A percentile compares a stretch with the other conserved stretches of the same genome.
phyloP scores from a whole-genome alignment of 768 basidiomycete genomes.

The Russula virescens region DNA sequence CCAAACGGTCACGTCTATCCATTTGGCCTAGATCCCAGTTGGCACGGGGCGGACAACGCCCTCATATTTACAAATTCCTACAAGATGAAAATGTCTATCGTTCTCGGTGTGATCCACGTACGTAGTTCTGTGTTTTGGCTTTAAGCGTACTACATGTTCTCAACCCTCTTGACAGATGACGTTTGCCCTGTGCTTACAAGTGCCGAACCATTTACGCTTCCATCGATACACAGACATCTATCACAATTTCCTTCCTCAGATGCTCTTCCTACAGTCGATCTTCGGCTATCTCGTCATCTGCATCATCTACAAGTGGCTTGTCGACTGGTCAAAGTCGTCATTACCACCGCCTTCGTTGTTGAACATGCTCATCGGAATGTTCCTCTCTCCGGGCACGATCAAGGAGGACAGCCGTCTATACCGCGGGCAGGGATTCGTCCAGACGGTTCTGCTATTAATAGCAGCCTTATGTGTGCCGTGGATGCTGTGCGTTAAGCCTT shows the following conservation, averaged over 20 bases:
- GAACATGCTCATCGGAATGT: slow-evolving; percentile 96
- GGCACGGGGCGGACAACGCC: slow-evolving; percentile 90
- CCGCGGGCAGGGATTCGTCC: slow-evolving; percentile 80
- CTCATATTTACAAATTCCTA: slow-evolving; percentile 96
- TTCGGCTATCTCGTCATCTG: slow-evolving; percentile 94
- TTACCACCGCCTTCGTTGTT: slow-evolving; percentile 81
- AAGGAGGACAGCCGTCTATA: slow-evolving; percentile 68
- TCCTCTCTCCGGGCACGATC: slow-evolving; percentile 82
- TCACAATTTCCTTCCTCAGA: slow-evolving; percentile 94
- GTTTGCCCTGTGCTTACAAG: slow-evolving; percentile 92
- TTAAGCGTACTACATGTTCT: background rate
- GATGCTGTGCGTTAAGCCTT: slow-evolving; percentile 91
- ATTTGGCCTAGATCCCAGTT: slow-evolving; percentile 90
- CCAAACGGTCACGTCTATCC: slow-evolving; percentile 73
- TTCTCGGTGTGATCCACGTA: slow-evolving; percentile 95
- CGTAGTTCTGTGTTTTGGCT: slow-evolving; percentile 28
- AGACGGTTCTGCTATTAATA: slow-evolving; percentile 67
- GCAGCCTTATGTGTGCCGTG: slow-evolving; percentile 91
- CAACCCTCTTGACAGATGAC: slow-evolving; percentile 70
- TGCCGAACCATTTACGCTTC: slow-evolving; percentile 94
- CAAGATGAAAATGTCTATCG: slow-evolving; percentile 99
- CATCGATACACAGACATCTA: slow-evolving; percentile 82
- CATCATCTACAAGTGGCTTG: slow-evolving; percentile 95
- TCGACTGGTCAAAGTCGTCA: slow-evolving; percentile 76
- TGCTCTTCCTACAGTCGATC: slow-evolving; percentile 95